These are phyloP conservation scores for Xerocomellus chrysenteron DNA, from an alignment of 768 basidiomycete species.

Conservation along the genomic window DNA sequence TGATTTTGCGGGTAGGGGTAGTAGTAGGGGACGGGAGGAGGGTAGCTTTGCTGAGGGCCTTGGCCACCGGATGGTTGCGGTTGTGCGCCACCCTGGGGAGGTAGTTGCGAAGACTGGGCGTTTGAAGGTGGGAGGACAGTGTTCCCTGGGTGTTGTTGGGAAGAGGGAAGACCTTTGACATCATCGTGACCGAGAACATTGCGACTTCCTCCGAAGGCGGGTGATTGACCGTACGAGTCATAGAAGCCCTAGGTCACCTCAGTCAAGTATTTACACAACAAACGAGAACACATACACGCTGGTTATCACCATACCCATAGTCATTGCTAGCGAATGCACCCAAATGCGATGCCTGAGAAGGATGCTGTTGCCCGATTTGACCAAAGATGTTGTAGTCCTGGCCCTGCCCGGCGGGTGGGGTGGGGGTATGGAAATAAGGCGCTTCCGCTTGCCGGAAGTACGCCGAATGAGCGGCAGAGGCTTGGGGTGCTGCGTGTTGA, in stretches of 20 bases:
- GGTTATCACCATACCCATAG: slow-evolving; percentile 67
- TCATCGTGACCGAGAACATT: slow-evolving; percentile 73
- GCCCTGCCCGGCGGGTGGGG: slow-evolving; percentile 65
- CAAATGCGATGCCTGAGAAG: slow-evolving; percentile 49
- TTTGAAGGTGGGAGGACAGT: slow-evolving; percentile 52
- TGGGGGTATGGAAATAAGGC: slow-evolving; percentile 77
- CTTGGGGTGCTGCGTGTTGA: slow-evolving; percentile 43
- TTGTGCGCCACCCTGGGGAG: slow-evolving; percentile 48
- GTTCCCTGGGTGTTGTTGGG: slow-evolving; percentile 54
- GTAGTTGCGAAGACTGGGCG: slow-evolving; percentile 53
- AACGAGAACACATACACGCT: slow-evolving; percentile 48
- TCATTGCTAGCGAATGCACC: slow-evolving; percentile 60
- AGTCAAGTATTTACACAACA: slow-evolving; percentile 1
- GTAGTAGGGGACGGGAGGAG: slow-evolving; percentile 60
- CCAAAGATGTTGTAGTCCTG: slow-evolving; percentile 68
- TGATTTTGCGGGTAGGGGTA: slow-evolving; percentile 75
- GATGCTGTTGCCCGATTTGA: slow-evolving; percentile 56
- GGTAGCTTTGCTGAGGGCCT: slow-evolving; percentile 64
- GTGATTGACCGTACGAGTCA: slow-evolving; percentile 67
- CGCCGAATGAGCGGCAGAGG: slow-evolving; percentile 58
- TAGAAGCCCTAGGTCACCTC: slow-evolving; percentile 62
- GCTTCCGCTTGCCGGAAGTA: slow-evolving; percentile 73
- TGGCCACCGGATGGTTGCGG: slow-evolving; percentile 60
- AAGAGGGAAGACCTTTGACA: slow-evolving; percentile 63
- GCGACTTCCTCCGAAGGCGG: slow-evolving; percentile 58